Evolutionary conservation across 768 basidiomycete genomes (phyloP).

Genomic region (Leccinum broughii): DNA sequence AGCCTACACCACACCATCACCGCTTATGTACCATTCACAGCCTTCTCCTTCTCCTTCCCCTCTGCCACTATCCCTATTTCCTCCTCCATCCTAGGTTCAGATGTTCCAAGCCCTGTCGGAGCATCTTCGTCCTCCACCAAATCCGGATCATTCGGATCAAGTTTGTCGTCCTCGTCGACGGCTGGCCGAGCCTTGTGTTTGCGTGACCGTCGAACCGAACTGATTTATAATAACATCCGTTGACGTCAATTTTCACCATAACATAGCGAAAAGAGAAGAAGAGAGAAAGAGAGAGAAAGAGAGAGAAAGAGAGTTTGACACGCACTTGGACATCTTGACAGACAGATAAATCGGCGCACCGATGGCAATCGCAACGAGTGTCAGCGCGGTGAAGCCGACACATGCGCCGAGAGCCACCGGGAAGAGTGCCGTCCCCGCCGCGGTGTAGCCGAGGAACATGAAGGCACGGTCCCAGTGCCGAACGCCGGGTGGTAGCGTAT

Average conservation of each 20-base stretch:
- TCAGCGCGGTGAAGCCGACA: not conserved
- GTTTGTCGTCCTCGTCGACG: not conserved
- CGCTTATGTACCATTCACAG: not conserved
- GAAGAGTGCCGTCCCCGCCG: not conserved
- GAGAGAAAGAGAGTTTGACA: not conserved
- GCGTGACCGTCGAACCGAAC: not conserved
- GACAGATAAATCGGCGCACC: not conserved
- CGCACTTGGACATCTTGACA: not conserved
- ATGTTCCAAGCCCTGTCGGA: not conserved
- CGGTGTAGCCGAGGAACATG: not conserved
- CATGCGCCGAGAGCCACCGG: slow-evolving; percentile 21
- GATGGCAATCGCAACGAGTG: not conserved
- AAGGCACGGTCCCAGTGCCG: slow-evolving; percentile 14
- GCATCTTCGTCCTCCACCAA: not conserved
- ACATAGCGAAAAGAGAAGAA: not conserved
- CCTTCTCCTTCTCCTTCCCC: not conserved
- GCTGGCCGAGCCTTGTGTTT: not conserved
- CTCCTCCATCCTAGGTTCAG: not conserved
- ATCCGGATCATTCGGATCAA: not conserved
- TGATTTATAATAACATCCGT: not conserved
- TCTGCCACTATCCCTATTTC: not conserved
- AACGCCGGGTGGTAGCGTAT: slow-evolving; percentile 20
- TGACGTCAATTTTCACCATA: not conserved
- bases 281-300: no score
- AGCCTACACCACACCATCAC: not conserved